Conservation (phyloP, 805 yeast species). For the Lachancea quebecensis region DNA sequence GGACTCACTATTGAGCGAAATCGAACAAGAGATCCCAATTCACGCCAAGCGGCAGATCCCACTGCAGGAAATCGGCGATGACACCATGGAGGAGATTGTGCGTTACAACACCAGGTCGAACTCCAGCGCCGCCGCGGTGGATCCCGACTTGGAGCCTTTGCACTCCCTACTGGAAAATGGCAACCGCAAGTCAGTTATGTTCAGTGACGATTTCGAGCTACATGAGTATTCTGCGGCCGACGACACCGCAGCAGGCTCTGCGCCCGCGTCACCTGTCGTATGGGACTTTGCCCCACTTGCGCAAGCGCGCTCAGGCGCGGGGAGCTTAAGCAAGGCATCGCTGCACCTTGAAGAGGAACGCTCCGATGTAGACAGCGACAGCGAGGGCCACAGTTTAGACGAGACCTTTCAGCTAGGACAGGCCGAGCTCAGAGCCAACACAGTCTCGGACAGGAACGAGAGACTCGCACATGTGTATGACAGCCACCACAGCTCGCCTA, state of each 20-base stretch:
- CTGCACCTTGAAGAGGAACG: background rate
- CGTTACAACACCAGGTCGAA: conserved; percentile 20
- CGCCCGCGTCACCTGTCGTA: background rate
- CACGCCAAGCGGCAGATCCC: conserved; percentile 17
- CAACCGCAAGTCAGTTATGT: conserved; percentile 12
- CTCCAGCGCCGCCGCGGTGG: background rate
- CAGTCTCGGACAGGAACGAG: conserved; percentile 12
- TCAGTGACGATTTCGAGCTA: conserved; percentile 15
- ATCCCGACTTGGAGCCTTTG: background rate
- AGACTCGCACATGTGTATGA: conserved; percentile 15
- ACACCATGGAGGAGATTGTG: conserved; percentile 29
- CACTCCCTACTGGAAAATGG: conserved; percentile 1
- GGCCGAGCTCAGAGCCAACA: conserved; percentile 12
- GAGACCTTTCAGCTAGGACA: conserved; percentile 9
- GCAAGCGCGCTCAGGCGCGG: background rate
- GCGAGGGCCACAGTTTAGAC: conserved; percentile 6
- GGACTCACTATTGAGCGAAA: conserved; percentile 26
- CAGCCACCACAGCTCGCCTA: conserved; percentile 3
- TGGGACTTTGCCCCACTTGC: background rate
- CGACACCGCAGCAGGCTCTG: conserved; percentile 1
- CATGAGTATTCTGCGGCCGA: conserved; percentile 12
- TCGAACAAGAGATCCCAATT: conserved; percentile 24
- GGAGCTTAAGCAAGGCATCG: background rate
- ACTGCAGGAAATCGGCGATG: conserved; percentile 28
- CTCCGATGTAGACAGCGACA: conserved; percentile 1